These are phyloP conservation scores for Casuarina glauca DNA, from an alignment of 306 rosid species.

Conservation along the genomic window DNA sequence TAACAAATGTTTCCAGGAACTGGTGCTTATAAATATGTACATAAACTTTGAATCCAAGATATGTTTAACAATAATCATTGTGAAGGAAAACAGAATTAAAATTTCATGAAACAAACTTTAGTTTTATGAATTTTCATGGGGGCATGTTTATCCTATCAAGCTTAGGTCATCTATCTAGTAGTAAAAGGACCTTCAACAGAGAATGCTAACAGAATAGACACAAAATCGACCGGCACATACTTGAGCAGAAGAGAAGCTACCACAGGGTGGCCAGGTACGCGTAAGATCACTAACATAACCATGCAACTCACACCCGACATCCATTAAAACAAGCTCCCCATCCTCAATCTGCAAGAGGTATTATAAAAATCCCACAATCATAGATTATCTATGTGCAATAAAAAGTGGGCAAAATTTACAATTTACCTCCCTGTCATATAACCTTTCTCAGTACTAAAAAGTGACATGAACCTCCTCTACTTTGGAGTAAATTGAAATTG, in stretches of 20 bases:
- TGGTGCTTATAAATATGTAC: background rate
- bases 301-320: conserved; percentile 90
- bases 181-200: conserved; percentile 18
- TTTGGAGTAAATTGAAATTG: background rate
- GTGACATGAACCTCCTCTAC: background rate
- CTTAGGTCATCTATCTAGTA: conserved; percentile 14
- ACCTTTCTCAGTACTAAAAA: background rate
- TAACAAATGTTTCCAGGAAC: background rate
- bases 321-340: conserved; percentile 95
- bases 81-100: background rate
- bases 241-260: conserved; percentile 79
- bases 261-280: conserved; percentile 96
- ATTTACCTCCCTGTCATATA: background rate
- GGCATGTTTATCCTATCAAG: conserved; percentile 6
- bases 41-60: background rate
- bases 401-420: background rate
- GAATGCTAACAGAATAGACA: conserved; percentile 67
- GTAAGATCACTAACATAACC: conserved; percentile 95
- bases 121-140: background rate
- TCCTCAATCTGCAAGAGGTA: conserved; percentile 67
- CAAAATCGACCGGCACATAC: conserved; percentile 33
- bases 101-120: conserved; percentile 6
- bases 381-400: conserved; percentile 11
- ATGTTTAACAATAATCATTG: background rate
- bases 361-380: conserved; percentile 13